These are phyloP conservation scores for Tetrapisispora arboricola DNA, from an alignment of 805 yeast species.

Conservation along the genomic window DNA sequence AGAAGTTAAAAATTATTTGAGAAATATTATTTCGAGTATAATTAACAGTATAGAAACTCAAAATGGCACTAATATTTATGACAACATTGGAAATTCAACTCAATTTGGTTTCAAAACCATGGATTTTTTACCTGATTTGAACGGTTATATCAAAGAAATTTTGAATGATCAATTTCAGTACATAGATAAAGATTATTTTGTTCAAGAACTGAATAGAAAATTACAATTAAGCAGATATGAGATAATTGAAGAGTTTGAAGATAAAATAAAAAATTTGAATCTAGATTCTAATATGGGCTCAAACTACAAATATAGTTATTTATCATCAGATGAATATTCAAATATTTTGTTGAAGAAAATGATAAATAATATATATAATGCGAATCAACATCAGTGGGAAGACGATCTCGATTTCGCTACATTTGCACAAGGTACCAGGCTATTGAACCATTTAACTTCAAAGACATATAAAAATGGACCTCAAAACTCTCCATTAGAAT, in stretches of 20 bases:
- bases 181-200: conserved; percentile 20
- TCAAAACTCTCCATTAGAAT: conserved; percentile 20
- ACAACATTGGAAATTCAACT: background rate
- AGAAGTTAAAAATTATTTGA: conserved; percentile 18
- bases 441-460: conserved; percentile 30
- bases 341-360: conserved; percentile 19
- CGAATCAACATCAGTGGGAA: conserved; percentile 27
- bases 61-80: too few relatives aligned
- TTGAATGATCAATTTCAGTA: conserved; percentile 25
- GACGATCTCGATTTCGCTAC: conserved; percentile 29
- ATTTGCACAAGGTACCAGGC: conserved; percentile 29
- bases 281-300: background rate
- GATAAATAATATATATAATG: conserved; percentile 24
- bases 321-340: conserved; percentile 7
- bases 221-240: conserved; percentile 20
- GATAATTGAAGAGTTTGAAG: conserved; percentile 19
- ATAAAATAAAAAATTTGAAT: conserved; percentile 4
- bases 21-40: conserved; percentile 8
- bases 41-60: conserved; percentile 9
- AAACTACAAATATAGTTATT: background rate
- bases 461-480: conserved; percentile 22
- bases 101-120: conserved; percentile 1
- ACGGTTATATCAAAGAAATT: conserved; percentile 24
- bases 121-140: conserved; percentile 11
- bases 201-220: conserved; percentile 20